Conservation (phyloP, 1,284 basidiomycete species). For the Schizophyllum amplum region DNA sequence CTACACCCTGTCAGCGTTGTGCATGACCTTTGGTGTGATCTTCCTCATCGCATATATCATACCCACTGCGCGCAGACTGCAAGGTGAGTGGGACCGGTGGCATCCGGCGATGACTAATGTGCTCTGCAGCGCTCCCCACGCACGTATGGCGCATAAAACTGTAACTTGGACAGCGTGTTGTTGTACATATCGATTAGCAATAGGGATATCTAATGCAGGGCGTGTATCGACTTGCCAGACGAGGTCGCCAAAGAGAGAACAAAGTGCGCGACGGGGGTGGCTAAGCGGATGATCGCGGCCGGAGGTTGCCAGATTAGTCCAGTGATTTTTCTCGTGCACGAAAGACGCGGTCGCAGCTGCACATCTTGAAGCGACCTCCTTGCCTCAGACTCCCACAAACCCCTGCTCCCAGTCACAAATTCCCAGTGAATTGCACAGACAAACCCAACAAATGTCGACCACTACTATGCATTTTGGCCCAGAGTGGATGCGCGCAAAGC, state of each 20-base stretch:
- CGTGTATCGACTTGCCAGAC: neutral
- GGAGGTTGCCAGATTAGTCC: too few relatives aligned
- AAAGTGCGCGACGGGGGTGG: too few relatives aligned
- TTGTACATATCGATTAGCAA: slow-evolving; percentile 3
- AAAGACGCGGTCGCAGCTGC: too few relatives aligned
- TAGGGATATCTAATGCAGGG: neutral
- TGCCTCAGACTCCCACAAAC: too few relatives aligned
- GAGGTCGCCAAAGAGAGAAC: neutral
- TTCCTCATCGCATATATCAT: slow-evolving; percentile 75
- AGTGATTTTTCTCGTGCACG: too few relatives aligned
- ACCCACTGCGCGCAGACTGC: slow-evolving; percentile 78
- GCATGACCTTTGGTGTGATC: slow-evolving; percentile 67
- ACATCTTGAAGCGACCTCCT: too few relatives aligned
- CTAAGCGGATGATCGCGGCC: too few relatives aligned
- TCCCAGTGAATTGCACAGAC: slow-evolving; percentile 14
- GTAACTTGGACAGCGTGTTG: slow-evolving; percentile 19
- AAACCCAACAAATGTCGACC: slow-evolving; percentile 48
- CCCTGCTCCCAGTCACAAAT: slow-evolving; percentile 16
- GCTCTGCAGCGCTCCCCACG: slow-evolving; percentile 41
- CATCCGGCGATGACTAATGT: slow-evolving; percentile 3
- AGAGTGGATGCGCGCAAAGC: slow-evolving; percentile 83
- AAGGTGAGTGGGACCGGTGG: slow-evolving; percentile 51
- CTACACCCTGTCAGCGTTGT: slow-evolving; percentile 78
- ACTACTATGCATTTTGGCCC: slow-evolving; percentile 81
- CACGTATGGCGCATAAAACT: slow-evolving; percentile 55